Percentiles rank a stretch among this genome's conserved stretches.
phyloP scores from a whole-genome alignment of 257 asterid genomes.

The Solanum chilense region DNA sequence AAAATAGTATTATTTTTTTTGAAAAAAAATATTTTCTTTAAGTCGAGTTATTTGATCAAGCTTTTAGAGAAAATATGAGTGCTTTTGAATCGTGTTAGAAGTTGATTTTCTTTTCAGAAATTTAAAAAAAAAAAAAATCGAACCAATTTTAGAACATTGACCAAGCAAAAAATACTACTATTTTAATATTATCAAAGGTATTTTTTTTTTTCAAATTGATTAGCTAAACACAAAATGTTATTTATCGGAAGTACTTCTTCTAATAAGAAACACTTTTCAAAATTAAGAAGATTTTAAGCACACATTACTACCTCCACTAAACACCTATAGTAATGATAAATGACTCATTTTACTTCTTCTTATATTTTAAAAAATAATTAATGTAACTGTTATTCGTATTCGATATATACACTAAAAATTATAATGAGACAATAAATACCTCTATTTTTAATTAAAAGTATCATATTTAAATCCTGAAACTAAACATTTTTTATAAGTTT shows the following conservation, averaged over 20 bases:
- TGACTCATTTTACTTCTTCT: not conserved
- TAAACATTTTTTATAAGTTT: not conserved
- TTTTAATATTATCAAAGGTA: not conserved
- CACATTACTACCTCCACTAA: not conserved
- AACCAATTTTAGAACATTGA: not conserved
- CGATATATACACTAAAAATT: not conserved
- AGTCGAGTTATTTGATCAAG: not conserved
- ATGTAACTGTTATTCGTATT: accelerated
- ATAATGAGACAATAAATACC: not conserved
- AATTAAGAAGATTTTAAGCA: not conserved
- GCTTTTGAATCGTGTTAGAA: not conserved
- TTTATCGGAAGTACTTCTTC: not conserved
- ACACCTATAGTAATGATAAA: not conserved
- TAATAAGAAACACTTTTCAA: not conserved
- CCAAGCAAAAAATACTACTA: not conserved
- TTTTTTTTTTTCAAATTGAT: not conserved
- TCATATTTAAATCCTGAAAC: accelerated
- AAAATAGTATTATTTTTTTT: not conserved
- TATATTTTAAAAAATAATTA: not conserved
- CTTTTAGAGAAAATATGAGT: not conserved
- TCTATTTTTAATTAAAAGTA: accelerated
- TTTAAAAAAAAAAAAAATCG: not conserved
- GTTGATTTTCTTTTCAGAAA: not conserved
- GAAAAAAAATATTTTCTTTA: no score
- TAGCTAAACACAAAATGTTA: not conserved